Evolutionary conservation across 768 basidiomycete genomes (phyloP), one percentile per base, ranked within the genome.

Genomic region (Trametes maxima): DNA sequence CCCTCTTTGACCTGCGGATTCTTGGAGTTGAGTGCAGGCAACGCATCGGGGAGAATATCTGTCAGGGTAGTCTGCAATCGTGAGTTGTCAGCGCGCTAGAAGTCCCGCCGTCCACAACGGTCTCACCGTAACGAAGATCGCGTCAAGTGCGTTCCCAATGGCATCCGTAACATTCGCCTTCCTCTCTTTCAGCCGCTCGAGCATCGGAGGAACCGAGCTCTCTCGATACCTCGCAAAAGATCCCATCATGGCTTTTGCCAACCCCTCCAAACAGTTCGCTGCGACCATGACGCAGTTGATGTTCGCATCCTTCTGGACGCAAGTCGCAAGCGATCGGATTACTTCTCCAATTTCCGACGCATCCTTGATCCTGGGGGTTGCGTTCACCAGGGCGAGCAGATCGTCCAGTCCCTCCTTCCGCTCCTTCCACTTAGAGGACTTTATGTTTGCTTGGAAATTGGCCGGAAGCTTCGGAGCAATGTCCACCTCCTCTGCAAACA

Each of bases 391-490:
- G 2, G 83, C 82, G 46, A 86, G 79, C 22, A 96, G 80, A 25
- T 93, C 92, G 65, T 97, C 95, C 35, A 98, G 78, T 2, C 85
- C 90, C 68, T 95, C 92, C 70, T 98, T 95, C 42, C 94, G 85
- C 66, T 99, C 97, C 70, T 99, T 98, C 97, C 97, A 99, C 75
- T 98, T 98, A 0, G 93, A 86, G 4, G 97, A 98, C 22, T 87
- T 83, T 51, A 99, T 80, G 52, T 82, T 78, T 2, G 86, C 79
- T 59, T 91, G 85, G 62, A 98, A 79, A 57, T 87, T 87, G 2
- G 84, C 72, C 0, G 97, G 90, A 44, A 98, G 80, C 65, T 89
- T 88, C 2, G 85, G 73, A 21, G 88, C 78, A 57, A 97, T 86
- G 70, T 95, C 84, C 42, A 93, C 86, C 14, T 89, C 86, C 68